Conservation (phyloP, 2,329 filamentous ascomycete genomes). For the Graphium sp. region DNA sequence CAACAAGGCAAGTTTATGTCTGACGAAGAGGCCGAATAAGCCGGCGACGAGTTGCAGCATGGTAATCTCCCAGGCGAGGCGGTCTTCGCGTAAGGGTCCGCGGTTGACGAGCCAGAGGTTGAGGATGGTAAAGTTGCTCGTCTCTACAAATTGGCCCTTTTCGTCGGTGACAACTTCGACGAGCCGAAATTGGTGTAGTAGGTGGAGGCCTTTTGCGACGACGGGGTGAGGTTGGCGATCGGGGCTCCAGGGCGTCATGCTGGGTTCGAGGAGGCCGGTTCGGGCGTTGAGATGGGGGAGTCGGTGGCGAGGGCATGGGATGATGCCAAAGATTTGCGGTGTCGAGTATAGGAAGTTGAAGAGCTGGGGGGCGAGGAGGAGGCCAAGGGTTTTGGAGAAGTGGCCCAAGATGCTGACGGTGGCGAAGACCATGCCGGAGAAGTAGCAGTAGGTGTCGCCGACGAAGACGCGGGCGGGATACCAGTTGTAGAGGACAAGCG, state of each 20-base stretch:
- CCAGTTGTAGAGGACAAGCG: constrained; percentile 84
- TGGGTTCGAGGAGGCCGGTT: constrained; percentile 74
- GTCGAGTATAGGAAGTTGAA: constrained; percentile 93
- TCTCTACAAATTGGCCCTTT: constrained; percentile 57
- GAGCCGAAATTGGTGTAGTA: constrained; percentile 53
- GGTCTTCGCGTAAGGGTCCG: constrained; percentile 77
- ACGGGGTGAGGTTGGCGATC: constrained; percentile 50
- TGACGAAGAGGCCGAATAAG: constrained; percentile 65
- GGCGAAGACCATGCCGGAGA: constrained; percentile 97
- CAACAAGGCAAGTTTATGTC: constrained; percentile 72
- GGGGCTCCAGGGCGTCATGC: constrained; percentile 56
- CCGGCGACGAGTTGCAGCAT: constrained; percentile 63
- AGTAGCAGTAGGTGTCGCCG: constrained; percentile 98
- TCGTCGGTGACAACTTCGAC: constrained; percentile 51
- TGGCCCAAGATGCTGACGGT: constrained; percentile 93
- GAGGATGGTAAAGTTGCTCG: constrained; percentile 79
- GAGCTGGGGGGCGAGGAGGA: constrained; percentile 83
- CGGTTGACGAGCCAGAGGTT: constrained; percentile 96
- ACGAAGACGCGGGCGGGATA: constrained; percentile 92
- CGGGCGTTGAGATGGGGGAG: constrained; percentile 76
- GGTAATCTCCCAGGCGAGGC: constrained; percentile 63
- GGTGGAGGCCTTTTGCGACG: constrained; percentile 45
- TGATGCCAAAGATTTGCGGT: constrained; percentile 76
- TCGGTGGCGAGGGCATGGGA: constrained; percentile 86
- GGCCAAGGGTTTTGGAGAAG: constrained; percentile 89